Base-by-base conservation (phyloP, 2,329 filamentous ascomycete species). In the Amesomyces nigricolor region DNA sequence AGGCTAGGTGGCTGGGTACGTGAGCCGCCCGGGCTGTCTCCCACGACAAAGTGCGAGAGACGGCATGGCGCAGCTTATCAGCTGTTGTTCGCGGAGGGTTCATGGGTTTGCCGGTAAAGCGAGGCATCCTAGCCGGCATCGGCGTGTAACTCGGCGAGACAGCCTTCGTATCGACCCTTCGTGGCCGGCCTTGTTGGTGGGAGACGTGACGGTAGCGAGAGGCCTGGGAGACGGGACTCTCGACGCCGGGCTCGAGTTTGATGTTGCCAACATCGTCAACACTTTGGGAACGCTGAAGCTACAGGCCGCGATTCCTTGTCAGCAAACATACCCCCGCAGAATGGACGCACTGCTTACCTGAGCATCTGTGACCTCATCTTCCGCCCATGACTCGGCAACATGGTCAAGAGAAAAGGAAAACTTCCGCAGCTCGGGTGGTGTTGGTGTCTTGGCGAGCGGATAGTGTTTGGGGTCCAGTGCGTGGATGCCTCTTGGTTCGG, bases 381-480 rank as follows among this genome's bases (percentile, higher is more conserved):
- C 65, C 3, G 61, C 61, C 47, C 63, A 65, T 4, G 47, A 16
- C 14, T 69, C 64, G 19, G 83, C 75, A 51, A 86, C 81, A 44
- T 83, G 81, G 47, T 82, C 81, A 37, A 74, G 50, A 80, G 61
- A 35, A 64, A 95, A 91, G 40, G 81, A 85, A 67, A 97, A 87
- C 54, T 84, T 85, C 60, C 84, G 83, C 58, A 99, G 75, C 50
- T 88, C 85, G 14, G 84, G 81, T 2, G 94, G 94, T 1, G 91
- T 95, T 1, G 89, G 87, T 48, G 88, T 85, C 59, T 82, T 80
- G 38, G 92, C 92, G 30, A 99, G 77, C 39, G 94, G 94, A 69
- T 95, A 99, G 64, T 94, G 84, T 69, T 95, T 95, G 13, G 87
- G 79, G 70, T 97, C 91, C 56, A 96, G 82, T 52, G 85, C 80